These are phyloP conservation scores for Pisolithus thermaeus DNA, from an alignment of 1,284 basidiomycete species.

Conservation along the genomic window DNA sequence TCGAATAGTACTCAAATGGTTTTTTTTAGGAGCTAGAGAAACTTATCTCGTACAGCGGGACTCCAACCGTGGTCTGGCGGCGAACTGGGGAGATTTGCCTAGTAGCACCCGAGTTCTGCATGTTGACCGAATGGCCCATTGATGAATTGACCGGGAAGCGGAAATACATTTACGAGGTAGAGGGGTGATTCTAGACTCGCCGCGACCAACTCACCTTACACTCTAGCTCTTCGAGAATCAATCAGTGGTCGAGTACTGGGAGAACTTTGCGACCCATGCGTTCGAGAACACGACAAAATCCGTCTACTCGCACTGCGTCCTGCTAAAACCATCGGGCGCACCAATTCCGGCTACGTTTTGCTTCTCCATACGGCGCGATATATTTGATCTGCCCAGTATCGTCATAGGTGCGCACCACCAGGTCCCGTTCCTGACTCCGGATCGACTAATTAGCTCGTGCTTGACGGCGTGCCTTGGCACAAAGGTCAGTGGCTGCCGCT, in stretches of 20 bases:
- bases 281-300: conserved; percentile 94
- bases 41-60: conserved; percentile 94
- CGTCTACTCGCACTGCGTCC: conserved; percentile 87
- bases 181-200: conserved; percentile 2
- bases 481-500: conserved; percentile 77
- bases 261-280: conserved; percentile 90
- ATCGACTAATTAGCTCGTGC: conserved; percentile 1
- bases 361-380: conserved; percentile 87
- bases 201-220: conserved; percentile 11
- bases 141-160: conserved; percentile 75
- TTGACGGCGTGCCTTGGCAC: neutral
- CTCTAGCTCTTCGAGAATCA: conserved; percentile 80
- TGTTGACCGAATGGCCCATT: conserved; percentile 85
- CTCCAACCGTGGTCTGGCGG: conserved; percentile 99
- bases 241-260: conserved; percentile 91
- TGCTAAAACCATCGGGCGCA: conserved; percentile 78
- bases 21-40: conserved; percentile 79
- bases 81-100: conserved; percentile 96
- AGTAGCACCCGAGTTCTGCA: conserved; percentile 94
- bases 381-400: conserved; percentile 83
- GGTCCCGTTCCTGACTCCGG: conserved; percentile 5
- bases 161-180: conserved; percentile 89
- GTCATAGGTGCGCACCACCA: conserved; percentile 59
- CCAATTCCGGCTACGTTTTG: conserved; percentile 87
- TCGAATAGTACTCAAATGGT: conserved; percentile 6